These are phyloP conservation scores for Chalciporus piperatoides DNA, from an alignment of 1,284 basidiomycete species.

Conservation along the genomic window DNA sequence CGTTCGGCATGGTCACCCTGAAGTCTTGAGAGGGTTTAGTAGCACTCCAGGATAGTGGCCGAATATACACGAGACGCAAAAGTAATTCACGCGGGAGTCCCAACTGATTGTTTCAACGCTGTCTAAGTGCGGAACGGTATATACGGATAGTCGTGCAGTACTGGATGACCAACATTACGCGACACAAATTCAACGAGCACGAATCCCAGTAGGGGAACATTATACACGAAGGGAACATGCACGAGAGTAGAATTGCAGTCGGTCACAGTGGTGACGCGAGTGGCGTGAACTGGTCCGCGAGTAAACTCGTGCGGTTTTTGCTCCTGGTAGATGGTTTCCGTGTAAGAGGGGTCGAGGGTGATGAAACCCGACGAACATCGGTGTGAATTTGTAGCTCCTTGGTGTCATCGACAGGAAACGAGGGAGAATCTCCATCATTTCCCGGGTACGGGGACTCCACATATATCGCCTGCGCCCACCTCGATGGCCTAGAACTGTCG, in stretches of 20 bases:
- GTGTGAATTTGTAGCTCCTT: conserved; percentile 29
- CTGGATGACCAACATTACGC: neutral
- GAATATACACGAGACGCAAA: no score
- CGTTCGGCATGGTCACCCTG: neutral
- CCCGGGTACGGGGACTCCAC: conserved; percentile 32
- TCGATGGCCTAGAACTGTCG: conserved; percentile 51
- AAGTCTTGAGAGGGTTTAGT: no score
- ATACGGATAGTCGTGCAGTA: neutral
- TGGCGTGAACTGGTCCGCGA: conserved; percentile 30
- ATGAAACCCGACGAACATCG: conserved; percentile 41
- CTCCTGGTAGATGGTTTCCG: conserved; percentile 57
- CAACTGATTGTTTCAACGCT: no score
- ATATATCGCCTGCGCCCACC: conserved; percentile 39
- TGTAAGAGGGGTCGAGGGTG: conserved; percentile 59
- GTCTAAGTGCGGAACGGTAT: neutral
- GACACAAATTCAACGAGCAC: neutral
- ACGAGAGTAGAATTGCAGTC: conserved; percentile 2
- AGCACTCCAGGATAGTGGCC: no score
- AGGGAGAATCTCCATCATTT: conserved; percentile 35
- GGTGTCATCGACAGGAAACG: conserved; percentile 25
- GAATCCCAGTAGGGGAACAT: conserved; percentile 3
- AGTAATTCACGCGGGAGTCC: no score
- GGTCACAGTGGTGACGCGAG: conserved; percentile 18
- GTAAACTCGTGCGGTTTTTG: conserved; percentile 51
- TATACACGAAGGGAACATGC: conserved; percentile 3